Base-by-base conservation (phyloP, 164 flowering plant genomes). In the Macadamia tetraphylla region DNA sequence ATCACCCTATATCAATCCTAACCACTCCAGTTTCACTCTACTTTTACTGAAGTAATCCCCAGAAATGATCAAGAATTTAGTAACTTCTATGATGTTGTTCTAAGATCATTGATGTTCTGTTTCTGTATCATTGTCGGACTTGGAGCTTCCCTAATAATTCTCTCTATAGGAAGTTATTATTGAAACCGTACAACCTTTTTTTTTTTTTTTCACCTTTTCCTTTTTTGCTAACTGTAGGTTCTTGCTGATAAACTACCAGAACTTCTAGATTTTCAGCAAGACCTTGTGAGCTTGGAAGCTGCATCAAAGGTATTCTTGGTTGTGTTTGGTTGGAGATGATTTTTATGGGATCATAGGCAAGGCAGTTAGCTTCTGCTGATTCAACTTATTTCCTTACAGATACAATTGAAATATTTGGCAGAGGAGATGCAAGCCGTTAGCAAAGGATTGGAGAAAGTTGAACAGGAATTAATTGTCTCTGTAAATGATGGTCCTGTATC, bases 401-500 rank as follows among this genome's bases (percentile, higher is more conserved):
- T 95, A 73, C 99, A 95, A 85, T 62, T 95, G 79, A 95, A 91
- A 73, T 82, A 70, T 71, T 80, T 95, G 82, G 99, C 98, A 46
- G 99, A 95, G 84, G 99, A 95, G 82, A 95, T 92, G 98, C 97
- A 91, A 80, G 91, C 99, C 43, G 83, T 95, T 58, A 92, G 85
- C 82, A 95, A 92, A 83, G 99, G 99, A 29, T 75, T 95, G n/a
- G 99, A 95, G 88, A 95, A 89, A 79, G 94, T 95, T 72, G 84
- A 84, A 23, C 96, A 91, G 76, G 99, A 95, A 80, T 70, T 95
- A 80, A 80, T 88, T 58, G 77, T 86, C 46, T 83, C 98, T 48
- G 97, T 91, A 78, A 87, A 83, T 80, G 99, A 95, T 84, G 99
- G 99, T 66, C 85, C 81, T 40, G 85, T 89, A 57, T 95, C 97